Conservation (phyloP, 176 grass and related monocot species). For the Lolium multiflorum region DNA sequence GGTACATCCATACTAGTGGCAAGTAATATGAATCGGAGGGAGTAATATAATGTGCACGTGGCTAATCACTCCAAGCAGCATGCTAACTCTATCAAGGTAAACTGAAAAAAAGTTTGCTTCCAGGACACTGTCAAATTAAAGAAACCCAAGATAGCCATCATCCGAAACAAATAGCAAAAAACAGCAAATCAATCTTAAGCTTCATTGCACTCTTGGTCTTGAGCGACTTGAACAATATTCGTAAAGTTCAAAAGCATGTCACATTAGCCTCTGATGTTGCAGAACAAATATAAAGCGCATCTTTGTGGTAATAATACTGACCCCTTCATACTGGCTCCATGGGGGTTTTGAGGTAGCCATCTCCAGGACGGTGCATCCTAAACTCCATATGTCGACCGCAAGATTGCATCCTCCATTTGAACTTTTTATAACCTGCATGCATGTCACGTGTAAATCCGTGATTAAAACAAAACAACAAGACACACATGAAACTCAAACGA, state of each 20-base stretch:
- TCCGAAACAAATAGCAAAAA: slow-evolving; percentile 1
- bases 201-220: not conserved
- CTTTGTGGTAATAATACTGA: slow-evolving; percentile 45
- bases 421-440: slow-evolving; percentile 90
- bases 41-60: slow-evolving; percentile 4
- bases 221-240: slow-evolving; percentile 11
- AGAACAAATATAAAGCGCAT: slow-evolving; percentile 40
- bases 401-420: slow-evolving; percentile 98
- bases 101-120: not conserved
- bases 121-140: not conserved
- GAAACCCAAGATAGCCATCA: not conserved
- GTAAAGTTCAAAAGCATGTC: slow-evolving; percentile 21
- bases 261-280: slow-evolving; percentile 7
- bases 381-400: slow-evolving; percentile 98
- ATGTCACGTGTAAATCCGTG: slow-evolving; percentile 26
- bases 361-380: slow-evolving; percentile 98
- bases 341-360: slow-evolving; percentile 99
- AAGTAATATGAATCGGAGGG: too few species aligned
- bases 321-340: slow-evolving; percentile 99
- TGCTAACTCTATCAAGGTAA: slow-evolving; percentile 19
- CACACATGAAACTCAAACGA: slow-evolving; percentile 11
- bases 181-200: not conserved
- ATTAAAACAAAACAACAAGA: slow-evolving; percentile 35
- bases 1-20: too few species aligned
- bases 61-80: slow-evolving; percentile 5